These are phyloP conservation scores for Blastobotrys ciferrii DNA, from an alignment of 1,139 yeast genomes.

Conservation along the genomic window DNA sequence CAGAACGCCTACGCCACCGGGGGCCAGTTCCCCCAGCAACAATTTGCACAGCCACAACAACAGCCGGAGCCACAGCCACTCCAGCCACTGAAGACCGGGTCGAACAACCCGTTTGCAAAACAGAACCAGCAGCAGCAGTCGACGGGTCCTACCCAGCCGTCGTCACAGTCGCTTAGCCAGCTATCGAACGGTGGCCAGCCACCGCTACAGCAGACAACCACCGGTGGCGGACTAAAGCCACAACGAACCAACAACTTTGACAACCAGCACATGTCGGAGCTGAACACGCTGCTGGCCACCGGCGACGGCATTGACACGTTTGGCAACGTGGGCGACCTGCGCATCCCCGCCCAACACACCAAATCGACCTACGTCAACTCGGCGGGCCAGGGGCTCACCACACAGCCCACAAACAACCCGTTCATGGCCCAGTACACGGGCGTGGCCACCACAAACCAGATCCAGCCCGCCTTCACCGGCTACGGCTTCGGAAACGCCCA, in stretches of 20 bases:
- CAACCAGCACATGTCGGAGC: conserved; percentile 44
- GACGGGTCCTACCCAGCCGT: conserved; percentile 18
- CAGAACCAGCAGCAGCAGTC: conserved; percentile 28
- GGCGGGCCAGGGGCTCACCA: conserved; percentile 58
- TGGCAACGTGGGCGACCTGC: conserved; percentile 87
- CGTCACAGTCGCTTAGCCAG: conserved; percentile 24
- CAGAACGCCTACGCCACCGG: conserved; percentile 43
- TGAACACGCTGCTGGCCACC: conserved; percentile 73
- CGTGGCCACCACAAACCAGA: conserved; percentile 54
- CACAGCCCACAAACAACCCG: conserved; percentile 57
- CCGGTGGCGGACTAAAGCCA: conserved; percentile 7
- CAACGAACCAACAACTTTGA: conserved; percentile 28
- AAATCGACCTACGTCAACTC: conserved; percentile 79
- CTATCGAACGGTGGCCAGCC: conserved; percentile 36
- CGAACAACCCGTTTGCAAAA: conserved; percentile 88
- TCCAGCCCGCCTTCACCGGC: conserved; percentile 76
- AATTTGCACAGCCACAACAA: conserved; percentile 37
- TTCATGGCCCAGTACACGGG: conserved; percentile 79
- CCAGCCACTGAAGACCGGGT: conserved; percentile 71
- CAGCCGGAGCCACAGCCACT: conserved; percentile 42
- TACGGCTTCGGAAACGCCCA: conserved; percentile 84
- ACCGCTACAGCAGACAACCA: conserved; percentile 28
- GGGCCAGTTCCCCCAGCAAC: conserved; percentile 29
- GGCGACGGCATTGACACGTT: conserved; percentile 95
- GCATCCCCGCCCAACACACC: conserved; percentile 94